Evolutionary conservation across 257 asterid genomes (phyloP).

Genomic region (Fraxinus excelsior): DNA sequence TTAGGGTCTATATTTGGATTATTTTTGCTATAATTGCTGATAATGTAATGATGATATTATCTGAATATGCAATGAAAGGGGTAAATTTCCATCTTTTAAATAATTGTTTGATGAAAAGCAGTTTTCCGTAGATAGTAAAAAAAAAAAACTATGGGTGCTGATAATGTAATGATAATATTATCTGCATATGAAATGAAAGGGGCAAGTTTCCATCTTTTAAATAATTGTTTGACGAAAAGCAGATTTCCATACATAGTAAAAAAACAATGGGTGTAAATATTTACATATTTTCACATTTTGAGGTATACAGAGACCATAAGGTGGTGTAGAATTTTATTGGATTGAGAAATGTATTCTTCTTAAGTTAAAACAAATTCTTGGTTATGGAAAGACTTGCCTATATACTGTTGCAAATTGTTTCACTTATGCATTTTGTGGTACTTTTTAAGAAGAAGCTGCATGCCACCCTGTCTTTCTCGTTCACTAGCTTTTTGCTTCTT

Average conservation of each 20-base stretch:
- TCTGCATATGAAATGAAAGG: not conserved
- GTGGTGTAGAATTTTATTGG: not conserved
- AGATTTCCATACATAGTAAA: not conserved
- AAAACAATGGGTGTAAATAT: not conserved
- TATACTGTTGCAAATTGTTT: not conserved
- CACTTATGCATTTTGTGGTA: not conserved
- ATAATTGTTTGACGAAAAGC: not conserved
- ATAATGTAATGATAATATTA: not conserved
- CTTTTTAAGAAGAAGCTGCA: not conserved
- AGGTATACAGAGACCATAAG: not conserved
- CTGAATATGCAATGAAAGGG: not conserved
- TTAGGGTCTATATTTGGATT: not conserved
- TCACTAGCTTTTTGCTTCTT: not conserved
- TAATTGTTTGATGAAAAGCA: not conserved
- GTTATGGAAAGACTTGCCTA: conserved; percentile 18
- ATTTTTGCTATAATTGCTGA: conserved; percentile 11
- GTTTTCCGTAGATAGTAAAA: not conserved
- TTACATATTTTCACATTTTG: not conserved
- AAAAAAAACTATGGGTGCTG: not conserved
- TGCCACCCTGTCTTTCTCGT: not conserved
- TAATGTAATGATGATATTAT: not conserved
- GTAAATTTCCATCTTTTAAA: not conserved
- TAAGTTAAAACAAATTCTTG: not conserved
- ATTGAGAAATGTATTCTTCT: conserved; percentile 3
- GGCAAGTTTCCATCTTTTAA: not conserved